These are phyloP conservation scores for Incumbomyces delicatus DNA, from an alignment of 2,329 filamentous ascomycete genomes.

Conservation along the genomic window DNA sequence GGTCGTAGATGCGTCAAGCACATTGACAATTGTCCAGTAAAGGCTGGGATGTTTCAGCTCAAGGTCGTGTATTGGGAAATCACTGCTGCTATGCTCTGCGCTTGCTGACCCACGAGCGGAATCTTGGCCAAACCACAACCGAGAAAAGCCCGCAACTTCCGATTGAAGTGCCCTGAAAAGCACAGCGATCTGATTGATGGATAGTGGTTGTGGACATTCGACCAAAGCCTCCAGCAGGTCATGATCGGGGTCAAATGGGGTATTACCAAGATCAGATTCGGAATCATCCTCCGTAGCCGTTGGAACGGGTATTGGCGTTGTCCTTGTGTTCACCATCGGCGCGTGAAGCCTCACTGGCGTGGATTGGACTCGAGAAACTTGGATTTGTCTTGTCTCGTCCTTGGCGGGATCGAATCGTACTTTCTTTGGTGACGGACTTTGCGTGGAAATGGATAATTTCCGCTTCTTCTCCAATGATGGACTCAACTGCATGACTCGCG, in stretches of 20 bases:
- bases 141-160: not conserved
- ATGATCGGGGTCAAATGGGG: not conserved
- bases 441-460: not conserved
- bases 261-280: no score
- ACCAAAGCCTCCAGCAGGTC: not conserved
- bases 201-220: not conserved
- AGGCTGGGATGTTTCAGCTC: not conserved
- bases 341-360: not conserved
- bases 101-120: constrained; percentile 2
- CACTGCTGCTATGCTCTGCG: constrained; percentile 6
- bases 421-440: not conserved
- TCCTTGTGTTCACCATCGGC: not conserved
- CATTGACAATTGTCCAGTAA: not conserved
- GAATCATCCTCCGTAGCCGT: no score
- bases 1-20: constrained; percentile 10
- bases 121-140: not conserved
- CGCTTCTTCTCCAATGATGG: not conserved
- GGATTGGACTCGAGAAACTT: not conserved
- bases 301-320: not conserved
- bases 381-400: not conserved
- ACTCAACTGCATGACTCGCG: not conserved
- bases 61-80: constrained; percentile 1
- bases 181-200: constrained; percentile 8
- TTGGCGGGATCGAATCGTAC: not conserved
- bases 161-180: constrained; percentile 13